Evolutionary conservation across 768 basidiomycete species (phyloP).

Genomic region (Lactarius evosmus): DNA sequence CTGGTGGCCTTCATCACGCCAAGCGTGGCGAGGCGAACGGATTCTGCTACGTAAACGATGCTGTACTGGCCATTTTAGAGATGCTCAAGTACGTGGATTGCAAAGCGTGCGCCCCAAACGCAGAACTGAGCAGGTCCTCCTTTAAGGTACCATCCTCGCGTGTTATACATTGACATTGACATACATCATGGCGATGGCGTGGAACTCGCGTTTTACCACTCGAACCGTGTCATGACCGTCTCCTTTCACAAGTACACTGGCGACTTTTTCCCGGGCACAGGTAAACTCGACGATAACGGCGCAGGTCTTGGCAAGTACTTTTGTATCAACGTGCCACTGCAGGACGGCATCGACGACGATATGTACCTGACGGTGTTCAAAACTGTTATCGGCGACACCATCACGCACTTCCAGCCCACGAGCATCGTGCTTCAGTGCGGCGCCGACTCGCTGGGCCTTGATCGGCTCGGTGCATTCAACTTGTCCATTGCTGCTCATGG

Average conservation of each 20-base stretch:
- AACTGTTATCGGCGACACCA: slow-evolving; percentile 91
- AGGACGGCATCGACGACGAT: slow-evolving; percentile 96
- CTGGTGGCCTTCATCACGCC: slow-evolving; percentile 96
- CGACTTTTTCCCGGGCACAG: slow-evolving; percentile 97
- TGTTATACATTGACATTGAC: slow-evolving; percentile 98
- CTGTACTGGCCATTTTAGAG: slow-evolving; percentile 91
- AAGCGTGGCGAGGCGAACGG: slow-evolving; percentile 98
- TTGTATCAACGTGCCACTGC: slow-evolving; percentile 89
- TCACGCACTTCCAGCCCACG: slow-evolving; percentile 82
- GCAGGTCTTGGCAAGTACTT: slow-evolving; percentile 90
- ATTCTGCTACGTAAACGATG: slow-evolving; percentile 98
- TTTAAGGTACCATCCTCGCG: slow-evolving; percentile 89
- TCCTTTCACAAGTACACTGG: slow-evolving; percentile 99
- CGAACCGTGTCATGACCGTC: slow-evolving; percentile 97
- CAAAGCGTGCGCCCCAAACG: not conserved
- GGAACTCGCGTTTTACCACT: slow-evolving; percentile 95
- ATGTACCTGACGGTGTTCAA: slow-evolving; percentile 96
- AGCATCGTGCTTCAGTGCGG: slow-evolving; percentile 96
- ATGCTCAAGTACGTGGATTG: slow-evolving; percentile 48
- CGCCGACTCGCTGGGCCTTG: slow-evolving; percentile 93
- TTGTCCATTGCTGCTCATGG: slow-evolving; percentile 96
- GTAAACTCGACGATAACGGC: slow-evolving; percentile 92
- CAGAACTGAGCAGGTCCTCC: not conserved
- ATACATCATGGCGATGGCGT: slow-evolving; percentile 99
- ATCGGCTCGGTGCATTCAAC: slow-evolving; percentile 95